Evolutionary conservation across 768 basidiomycete genomes (phyloP).

Genomic region (Leccinum uliginosum): DNA sequence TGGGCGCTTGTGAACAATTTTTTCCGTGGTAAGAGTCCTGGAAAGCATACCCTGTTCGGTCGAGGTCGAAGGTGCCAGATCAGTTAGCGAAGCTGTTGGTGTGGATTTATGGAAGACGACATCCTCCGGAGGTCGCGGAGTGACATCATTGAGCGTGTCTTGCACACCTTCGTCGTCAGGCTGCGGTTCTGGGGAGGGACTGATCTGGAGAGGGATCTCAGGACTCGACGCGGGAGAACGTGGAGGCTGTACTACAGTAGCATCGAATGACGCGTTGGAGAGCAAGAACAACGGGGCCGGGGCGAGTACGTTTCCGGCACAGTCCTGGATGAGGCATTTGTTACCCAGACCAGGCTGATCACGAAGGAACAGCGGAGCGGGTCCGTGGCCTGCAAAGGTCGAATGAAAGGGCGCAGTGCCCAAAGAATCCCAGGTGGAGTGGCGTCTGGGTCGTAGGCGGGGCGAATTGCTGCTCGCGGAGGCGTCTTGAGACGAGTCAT

Average conservation of each 20-base stretch:
- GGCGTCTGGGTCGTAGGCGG: constrained; percentile 16
- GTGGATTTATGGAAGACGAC: constrained; percentile 8
- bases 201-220: constrained; percentile 6
- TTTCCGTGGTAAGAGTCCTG: neutral
- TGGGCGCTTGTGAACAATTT: constrained; percentile 2
- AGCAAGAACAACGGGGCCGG: constrained; percentile 14
- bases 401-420: constrained; percentile 6
- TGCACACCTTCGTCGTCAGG: constrained; percentile 6
- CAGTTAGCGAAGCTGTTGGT: constrained; percentile 2
- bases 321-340: neutral
- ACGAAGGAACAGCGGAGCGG: constrained; percentile 11
- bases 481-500: constrained; percentile 29
- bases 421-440: constrained; percentile 22
- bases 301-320: constrained; percentile 8
- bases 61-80: neutral
- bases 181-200: neutral
- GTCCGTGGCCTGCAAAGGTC: constrained; percentile 9
- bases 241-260: constrained; percentile 7
- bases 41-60: neutral
- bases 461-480: constrained; percentile 22
- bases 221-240: neutral
- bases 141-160: constrained; percentile 10
- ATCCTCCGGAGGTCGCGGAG: constrained; percentile 11
- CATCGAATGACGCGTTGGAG: constrained; percentile 8
- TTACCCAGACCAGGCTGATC: constrained; percentile 3